Conservation (phyloP, 345 rosid genomes). For the Brassica cretica region DNA sequence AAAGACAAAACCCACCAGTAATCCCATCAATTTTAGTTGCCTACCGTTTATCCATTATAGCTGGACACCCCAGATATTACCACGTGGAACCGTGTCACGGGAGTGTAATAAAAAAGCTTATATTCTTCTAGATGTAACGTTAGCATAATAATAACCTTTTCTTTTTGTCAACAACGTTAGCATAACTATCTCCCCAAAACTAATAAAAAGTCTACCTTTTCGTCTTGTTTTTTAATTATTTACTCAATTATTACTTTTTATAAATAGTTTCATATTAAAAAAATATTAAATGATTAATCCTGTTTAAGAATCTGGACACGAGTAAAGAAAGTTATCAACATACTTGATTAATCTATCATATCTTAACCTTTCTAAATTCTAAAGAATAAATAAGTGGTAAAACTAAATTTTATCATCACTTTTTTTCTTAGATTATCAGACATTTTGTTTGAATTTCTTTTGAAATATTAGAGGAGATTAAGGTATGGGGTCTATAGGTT, state of each 20-base stretch:
- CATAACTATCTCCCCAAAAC: background rate
- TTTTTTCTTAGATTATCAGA: background rate
- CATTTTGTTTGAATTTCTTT: background rate
- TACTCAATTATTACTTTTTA: conserved; percentile 19
- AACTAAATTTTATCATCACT: no score
- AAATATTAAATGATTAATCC: background rate
- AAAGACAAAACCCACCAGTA: conserved; percentile 20
- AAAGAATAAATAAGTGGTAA: background rate
- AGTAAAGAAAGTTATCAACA: conserved; percentile 15
- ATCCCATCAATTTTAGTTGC: conserved; percentile 37
- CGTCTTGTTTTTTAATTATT: background rate
- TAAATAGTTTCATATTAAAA: background rate
- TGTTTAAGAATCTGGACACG: conserved; percentile 21
- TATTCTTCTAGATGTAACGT: conserved; percentile 38
- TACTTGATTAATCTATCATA: background rate
- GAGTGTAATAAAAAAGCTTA: conserved; percentile 18
- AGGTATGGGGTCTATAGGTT: no score
- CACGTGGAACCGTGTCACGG: conserved; percentile 20
- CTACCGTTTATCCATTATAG: conserved; percentile 30
- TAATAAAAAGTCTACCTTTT: conserved; percentile 24
- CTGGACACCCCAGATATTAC: background rate
- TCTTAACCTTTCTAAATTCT: background rate
- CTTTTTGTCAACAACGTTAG: background rate
- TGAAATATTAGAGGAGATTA: background rate
- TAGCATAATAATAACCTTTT: conserved; percentile 12